Percentiles rank a stretch among this genome's conserved stretches.
Conservation (phyloP, 495 filamentous ascomycete species). For the Penicillium crystallinum region DNA sequence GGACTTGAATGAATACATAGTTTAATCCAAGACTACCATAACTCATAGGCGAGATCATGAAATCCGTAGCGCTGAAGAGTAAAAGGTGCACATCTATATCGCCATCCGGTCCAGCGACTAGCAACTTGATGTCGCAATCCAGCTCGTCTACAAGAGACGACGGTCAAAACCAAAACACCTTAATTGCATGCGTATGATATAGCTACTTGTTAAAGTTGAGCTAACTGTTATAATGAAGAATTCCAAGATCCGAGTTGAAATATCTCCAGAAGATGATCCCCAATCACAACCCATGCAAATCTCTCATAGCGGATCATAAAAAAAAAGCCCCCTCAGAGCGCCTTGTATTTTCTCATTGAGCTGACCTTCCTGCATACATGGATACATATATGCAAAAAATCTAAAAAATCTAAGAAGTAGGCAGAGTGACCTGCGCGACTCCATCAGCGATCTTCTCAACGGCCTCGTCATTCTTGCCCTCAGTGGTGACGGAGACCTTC, state of each 20-base stretch:
- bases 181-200: constrained; percentile 2
- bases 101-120: not conserved
- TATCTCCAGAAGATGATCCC: constrained; percentile 1
- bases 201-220: not conserved
- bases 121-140: not conserved
- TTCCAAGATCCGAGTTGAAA: not conserved
- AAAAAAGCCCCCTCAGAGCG: not conserved
- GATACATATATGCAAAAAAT: not conserved
- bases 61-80: not conserved
- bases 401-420: constrained; percentile 22
- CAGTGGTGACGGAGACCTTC: constrained; percentile 15
- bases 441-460: constrained; percentile 38
- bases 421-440: constrained; percentile 38
- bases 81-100: too few species aligned
- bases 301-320: constrained; percentile 1
- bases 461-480: constrained; percentile 26
- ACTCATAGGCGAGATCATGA: not conserved
- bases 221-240: not conserved
- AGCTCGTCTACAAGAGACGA: not conserved
- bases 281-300: constrained; percentile 1
- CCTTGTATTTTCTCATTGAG: not conserved
- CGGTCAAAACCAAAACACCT: constrained; percentile 1
- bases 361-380: not conserved
- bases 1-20: not conserved
- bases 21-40: not conserved